Base-by-base conservation (phyloP, 441 rosid species). In the Populus tomentosa region DNA sequence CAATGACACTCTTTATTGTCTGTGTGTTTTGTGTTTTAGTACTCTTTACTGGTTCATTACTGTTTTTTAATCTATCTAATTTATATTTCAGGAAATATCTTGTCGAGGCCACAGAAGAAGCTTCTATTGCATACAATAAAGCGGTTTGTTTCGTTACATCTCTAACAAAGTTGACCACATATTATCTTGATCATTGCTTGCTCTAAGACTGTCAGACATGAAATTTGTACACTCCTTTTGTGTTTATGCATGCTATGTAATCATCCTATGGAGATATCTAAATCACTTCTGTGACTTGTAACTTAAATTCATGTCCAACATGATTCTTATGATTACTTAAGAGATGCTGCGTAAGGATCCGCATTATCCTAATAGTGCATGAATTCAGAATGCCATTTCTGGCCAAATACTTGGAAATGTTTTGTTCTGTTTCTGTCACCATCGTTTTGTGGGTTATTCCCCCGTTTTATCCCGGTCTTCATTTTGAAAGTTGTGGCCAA, bases 71-170 rank as follows among this genome's bases (percentile, higher is more conserved):
- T 32, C 56, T 11, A 30, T 56, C 14, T 61, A 70, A 2, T 26
- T 82, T 50, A 38, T 73, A 59, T 76, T 67, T 69, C 84, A 95
- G 99, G 91, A 94, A 91, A 80, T 90, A 89, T 82, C 94, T 95
- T 68, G 90, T 89, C 0, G 98, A 95, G 85, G 98, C 97, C 63
- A 94, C 95, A 0, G 97, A 95, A 82, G 98, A 92, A 89, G 97
- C 98, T 81, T 91, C 98, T 73, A 83, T 89, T 81, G 95, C 93
- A 67, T 95, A 95, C 74, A 95, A 91, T 80, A 95, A 95, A 91
- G 97, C 97, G 89, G 99, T 95, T 77, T 79, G 93, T 84, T 71
- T 80, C 80, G 46, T 71, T 40, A 75, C 78, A 53, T 73, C 9
- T 76, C 67, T 64, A 24, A 32, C 42, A 30, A 21, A 30, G 35